phyloP scores from a whole-genome alignment of 805 yeast species.

The Candida namnaoensis region DNA sequence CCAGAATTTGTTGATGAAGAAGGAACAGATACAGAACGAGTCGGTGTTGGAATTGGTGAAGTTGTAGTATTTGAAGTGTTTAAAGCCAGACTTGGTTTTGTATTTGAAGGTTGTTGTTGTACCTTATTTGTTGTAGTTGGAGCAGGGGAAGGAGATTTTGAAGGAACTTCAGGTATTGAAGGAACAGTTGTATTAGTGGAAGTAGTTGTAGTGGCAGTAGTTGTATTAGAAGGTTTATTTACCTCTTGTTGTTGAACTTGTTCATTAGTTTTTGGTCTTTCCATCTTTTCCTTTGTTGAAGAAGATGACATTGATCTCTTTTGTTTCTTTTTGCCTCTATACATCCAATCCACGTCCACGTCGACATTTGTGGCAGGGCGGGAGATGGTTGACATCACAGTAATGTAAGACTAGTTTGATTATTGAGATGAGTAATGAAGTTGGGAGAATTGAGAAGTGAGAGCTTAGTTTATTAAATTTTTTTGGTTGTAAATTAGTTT shows the following conservation, averaged over 20 bases:
- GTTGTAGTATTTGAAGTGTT: neutral
- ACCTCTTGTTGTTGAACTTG: neutral
- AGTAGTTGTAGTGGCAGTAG: neutral
- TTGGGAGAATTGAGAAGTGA: too few relatives aligned
- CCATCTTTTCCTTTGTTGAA: slow-evolving; percentile 8
- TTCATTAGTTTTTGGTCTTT: slow-evolving; percentile 4
- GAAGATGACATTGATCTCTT: slow-evolving; percentile 16
- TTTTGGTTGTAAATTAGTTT: too few relatives aligned
- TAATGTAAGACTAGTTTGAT: too few relatives aligned
- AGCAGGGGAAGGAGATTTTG: slow-evolving; percentile 5
- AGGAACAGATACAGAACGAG: neutral
- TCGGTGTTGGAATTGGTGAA: slow-evolving; percentile 4
- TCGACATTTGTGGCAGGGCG: slow-evolving; percentile 1
- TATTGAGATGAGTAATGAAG: too few relatives aligned
- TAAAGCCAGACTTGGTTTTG: neutral
- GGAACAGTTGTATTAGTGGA: neutral
- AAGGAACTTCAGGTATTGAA: slow-evolving; percentile 5
- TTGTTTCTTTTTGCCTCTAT: slow-evolving; percentile 59
- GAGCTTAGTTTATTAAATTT: too few relatives aligned
- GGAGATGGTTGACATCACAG: neutral
- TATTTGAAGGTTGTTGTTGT: slow-evolving; percentile 9
- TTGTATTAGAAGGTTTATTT: neutral
- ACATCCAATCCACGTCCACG: slow-evolving; percentile 78
- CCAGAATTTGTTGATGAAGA: neutral
- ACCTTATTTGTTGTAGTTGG: slow-evolving; percentile 11